These are phyloP conservation scores for Arachis stenosperma DNA, from an alignment of 306 rosid species.

Conservation along the genomic window DNA sequence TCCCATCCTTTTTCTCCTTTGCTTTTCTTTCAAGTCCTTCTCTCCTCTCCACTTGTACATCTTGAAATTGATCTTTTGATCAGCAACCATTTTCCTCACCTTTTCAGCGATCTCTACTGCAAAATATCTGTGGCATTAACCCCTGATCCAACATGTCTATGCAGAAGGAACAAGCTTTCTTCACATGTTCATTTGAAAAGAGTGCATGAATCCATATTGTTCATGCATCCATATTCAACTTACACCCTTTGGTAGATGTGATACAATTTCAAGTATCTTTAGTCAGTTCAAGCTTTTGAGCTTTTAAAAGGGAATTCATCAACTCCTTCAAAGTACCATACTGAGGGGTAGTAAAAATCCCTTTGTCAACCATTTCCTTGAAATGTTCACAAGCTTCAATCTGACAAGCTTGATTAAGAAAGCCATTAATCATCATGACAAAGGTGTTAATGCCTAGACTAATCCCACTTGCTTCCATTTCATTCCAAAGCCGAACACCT, in stretches of 20 bases:
- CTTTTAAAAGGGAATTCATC: slow-evolving; percentile 69
- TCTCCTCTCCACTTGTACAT: slow-evolving; percentile 86
- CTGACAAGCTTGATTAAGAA: slow-evolving; percentile 64
- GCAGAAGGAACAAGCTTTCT: slow-evolving; percentile 84
- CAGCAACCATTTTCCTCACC: slow-evolving; percentile 92
- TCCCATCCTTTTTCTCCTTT: slow-evolving; percentile 70
- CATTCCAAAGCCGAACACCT: slow-evolving; percentile 75
- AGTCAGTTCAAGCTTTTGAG: slow-evolving; percentile 80
- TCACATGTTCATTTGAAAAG: slow-evolving; percentile 80
- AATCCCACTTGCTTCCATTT: slow-evolving; percentile 66
- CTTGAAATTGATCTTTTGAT: slow-evolving; percentile 74
- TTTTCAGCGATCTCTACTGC: slow-evolving; percentile 89
- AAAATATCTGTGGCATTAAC: slow-evolving; percentile 73
- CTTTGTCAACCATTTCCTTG: slow-evolving; percentile 80
- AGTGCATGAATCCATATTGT: slow-evolving; percentile 91
- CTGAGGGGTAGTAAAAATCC: slow-evolving; percentile 64
- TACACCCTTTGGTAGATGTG: slow-evolving; percentile 55
- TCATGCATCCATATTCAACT: slow-evolving; percentile 73
- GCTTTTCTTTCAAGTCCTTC: slow-evolving; percentile 72
- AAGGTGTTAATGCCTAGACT: slow-evolving; percentile 71
- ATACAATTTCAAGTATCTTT: slow-evolving; percentile 81
- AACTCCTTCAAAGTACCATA: slow-evolving; percentile 80
- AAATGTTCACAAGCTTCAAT: slow-evolving; percentile 84
- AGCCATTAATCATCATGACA: slow-evolving; percentile 83
- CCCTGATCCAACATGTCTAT: slow-evolving; percentile 84